Conservation (phyloP, 139 green algal species). For the Micractinium conductrix region DNA sequence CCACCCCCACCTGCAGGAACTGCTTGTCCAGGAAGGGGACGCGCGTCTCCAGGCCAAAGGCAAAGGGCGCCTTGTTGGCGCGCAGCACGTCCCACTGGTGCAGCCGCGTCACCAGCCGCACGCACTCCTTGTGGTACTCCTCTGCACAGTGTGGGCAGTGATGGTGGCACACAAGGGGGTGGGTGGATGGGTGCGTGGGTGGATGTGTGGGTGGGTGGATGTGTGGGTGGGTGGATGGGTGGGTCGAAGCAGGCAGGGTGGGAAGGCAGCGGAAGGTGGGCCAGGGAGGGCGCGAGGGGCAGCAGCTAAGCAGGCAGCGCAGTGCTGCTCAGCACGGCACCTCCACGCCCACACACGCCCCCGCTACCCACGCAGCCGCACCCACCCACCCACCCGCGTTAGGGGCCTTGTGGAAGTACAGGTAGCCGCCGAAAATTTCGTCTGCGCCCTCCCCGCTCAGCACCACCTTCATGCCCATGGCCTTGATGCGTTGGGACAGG, state of each 20-base stretch:
- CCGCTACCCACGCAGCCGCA: too few relatives aligned
- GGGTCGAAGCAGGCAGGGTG: background rate
- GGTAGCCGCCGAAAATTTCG: conserved; percentile 97
- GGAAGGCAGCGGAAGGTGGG: background rate
- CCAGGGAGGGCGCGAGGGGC: background rate
- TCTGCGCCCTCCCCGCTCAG: conserved; percentile 95
- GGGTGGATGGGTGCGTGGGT: background rate
- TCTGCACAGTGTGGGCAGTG: conserved; percentile 43
- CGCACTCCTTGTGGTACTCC: conserved; percentile 92
- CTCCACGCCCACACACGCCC: too few relatives aligned
- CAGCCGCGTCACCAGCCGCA: conserved; percentile 89
- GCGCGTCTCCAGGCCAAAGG: conserved; percentile 93
- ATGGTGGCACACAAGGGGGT: background rate
- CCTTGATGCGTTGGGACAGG: conserved; percentile 96
- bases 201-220: background rate
- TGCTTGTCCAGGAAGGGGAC: conserved; percentile 96
- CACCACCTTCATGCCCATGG: conserved; percentile 95
- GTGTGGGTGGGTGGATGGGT: background rate
- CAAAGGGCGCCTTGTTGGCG: conserved; percentile 97
- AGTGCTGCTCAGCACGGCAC: too few relatives aligned
- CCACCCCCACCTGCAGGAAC: conserved; percentile 71
- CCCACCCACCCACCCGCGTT: conserved; percentile 43
- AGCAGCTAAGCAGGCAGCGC: background rate
- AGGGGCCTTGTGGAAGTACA: conserved; percentile 98
- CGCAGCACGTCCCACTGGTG: conserved; percentile 94